Percentiles rank a stretch among this genome's conserved stretches.
phyloP scores from a whole-genome alignment of 306 rosid species.

The Fragaria ananassa region DNA sequence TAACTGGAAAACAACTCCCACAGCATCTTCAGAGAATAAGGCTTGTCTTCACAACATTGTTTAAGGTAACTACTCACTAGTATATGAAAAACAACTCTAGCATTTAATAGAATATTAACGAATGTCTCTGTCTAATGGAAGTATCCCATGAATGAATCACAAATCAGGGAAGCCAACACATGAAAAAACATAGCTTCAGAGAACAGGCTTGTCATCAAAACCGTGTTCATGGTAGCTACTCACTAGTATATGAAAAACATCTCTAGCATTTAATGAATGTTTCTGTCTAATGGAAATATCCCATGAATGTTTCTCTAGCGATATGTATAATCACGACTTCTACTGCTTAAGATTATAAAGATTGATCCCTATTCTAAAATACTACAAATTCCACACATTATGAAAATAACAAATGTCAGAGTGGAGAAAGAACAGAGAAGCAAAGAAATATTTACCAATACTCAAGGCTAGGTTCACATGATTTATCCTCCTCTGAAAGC shows the following conservation, averaged over 20 bases:
- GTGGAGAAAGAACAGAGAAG: neutral
- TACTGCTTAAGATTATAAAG: neutral
- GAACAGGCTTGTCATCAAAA: neutral
- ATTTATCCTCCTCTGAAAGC: conserved; percentile 94
- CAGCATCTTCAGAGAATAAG: neutral
- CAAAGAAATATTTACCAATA: conserved; percentile 58
- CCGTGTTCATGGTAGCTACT: neutral
- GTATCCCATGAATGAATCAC: neutral
- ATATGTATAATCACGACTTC: neutral
- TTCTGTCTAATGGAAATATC: neutral
- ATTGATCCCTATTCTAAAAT: neutral
- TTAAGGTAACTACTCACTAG: neutral
- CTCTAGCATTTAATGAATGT: neutral
- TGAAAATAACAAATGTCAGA: neutral
- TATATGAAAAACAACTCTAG: neutral
- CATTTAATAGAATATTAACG: neutral
- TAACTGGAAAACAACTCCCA: neutral
- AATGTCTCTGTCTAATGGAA: neutral
- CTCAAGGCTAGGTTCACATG: conserved; percentile 94
- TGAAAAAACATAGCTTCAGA: no score
- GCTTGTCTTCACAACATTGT: neutral
- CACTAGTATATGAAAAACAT: neutral
- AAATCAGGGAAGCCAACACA: no score
- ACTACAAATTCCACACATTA: neutral
- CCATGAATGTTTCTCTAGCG: neutral